Conservation (phyloP, 805 yeast genomes). For the Millerago galiae region DNA sequence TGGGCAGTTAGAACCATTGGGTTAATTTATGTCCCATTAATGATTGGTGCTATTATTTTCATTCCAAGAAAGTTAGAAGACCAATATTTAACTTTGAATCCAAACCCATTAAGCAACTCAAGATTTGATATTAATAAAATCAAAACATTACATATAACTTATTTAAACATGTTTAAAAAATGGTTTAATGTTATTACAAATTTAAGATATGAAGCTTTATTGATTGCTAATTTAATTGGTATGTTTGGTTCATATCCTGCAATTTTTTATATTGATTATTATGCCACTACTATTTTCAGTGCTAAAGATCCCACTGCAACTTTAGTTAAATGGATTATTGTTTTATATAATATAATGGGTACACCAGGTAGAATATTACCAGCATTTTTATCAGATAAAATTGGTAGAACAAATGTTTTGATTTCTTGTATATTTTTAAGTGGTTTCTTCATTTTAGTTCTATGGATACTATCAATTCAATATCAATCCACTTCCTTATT, state of each 20-base stretch:
- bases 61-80: constrained; percentile 15
- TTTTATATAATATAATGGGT: constrained; percentile 19
- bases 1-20: constrained; percentile 19
- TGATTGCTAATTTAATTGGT: constrained; percentile 14
- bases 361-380: constrained; percentile 22
- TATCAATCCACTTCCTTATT: constrained; percentile 8
- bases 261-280: constrained; percentile 21
- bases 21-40: constrained; percentile 17
- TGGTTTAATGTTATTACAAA: constrained; percentile 13
- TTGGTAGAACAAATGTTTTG: constrained; percentile 18
- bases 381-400: constrained; percentile 15
- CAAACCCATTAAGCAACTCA: constrained; percentile 15
- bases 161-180: constrained; percentile 4
- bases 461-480: constrained; percentile 18
- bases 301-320: constrained; percentile 6
- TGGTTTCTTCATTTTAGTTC: constrained; percentile 8
- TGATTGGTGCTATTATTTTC: constrained; percentile 9
- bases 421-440: constrained; percentile 7
- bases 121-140: constrained; percentile 9
- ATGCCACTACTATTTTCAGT: constrained; percentile 12
- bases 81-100: constrained; percentile 8
- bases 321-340: constrained; percentile 13
- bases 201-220: constrained; percentile 6
- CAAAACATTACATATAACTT: constrained; percentile 9
- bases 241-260: constrained; percentile 22